phyloP scores from a whole-genome alignment of 140 eudicot species.

The Stevia rebaudiana region DNA sequence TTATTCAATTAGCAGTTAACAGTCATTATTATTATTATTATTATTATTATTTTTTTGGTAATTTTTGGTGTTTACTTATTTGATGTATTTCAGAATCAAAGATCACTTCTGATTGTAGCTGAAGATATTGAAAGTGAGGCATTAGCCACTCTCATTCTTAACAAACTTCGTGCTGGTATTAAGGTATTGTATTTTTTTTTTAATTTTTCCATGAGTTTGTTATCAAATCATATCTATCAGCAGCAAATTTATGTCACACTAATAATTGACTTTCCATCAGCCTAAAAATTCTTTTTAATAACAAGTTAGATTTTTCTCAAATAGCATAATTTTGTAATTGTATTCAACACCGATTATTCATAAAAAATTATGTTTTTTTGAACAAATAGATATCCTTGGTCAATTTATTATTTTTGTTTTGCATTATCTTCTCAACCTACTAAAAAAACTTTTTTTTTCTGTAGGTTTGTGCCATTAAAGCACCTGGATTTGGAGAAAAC shows the following conservation, averaged over 20 bases:
- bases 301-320: too few relatives aligned
- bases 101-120: constrained; percentile 60
- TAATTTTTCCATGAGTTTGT: neutral
- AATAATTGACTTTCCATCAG: neutral
- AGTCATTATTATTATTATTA: neutral
- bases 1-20: neutral
- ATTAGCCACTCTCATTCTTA: constrained; percentile 53
- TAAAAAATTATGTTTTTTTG: too few relatives aligned
- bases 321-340: neutral
- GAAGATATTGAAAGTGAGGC: constrained; percentile 73
- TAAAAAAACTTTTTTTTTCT: neutral
- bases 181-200: constrained; percentile 32
- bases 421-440: neutral
- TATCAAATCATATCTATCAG: neutral
- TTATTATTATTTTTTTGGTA: neutral
- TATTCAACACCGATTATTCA: neutral
- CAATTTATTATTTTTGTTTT: neutral
- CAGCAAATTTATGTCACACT: neutral
- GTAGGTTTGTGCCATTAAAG: constrained; percentile 65
- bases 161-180: constrained; percentile 58
- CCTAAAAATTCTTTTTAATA: too few relatives aligned
- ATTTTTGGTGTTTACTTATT: neutral
- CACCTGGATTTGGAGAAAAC: constrained; percentile 73
- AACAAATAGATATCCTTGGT: neutral
- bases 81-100: constrained; percentile 39